Evolutionary conservation across 1,139 yeast genomes (phyloP).

Genomic region (Scheffersomyces lignicola): DNA sequence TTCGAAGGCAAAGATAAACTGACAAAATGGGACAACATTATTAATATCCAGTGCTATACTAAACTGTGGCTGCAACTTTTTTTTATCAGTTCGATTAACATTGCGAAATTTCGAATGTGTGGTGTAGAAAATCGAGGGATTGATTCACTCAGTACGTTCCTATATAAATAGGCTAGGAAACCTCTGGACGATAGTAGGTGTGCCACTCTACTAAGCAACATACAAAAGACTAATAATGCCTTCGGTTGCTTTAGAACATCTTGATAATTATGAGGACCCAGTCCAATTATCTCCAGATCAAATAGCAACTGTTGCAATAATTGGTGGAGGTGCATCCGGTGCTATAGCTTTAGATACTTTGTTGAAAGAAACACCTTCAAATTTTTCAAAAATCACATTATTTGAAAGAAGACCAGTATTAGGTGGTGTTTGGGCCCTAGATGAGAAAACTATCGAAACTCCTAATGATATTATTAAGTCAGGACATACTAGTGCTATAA

Average conservation of each 20-base stretch:
- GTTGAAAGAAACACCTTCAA: slow-evolving; percentile 25
- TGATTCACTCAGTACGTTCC: too few relatives aligned
- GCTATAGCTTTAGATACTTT: slow-evolving; percentile 43
- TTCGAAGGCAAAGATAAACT: too few relatives aligned
- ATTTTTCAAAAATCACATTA: slow-evolving; percentile 21
- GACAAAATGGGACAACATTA: too few relatives aligned
- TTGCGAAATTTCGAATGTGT: too few relatives aligned
- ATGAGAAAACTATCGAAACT: slow-evolving; percentile 19
- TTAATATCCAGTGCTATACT: too few relatives aligned
- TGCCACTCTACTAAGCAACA: too few relatives aligned
- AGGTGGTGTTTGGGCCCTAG: slow-evolving; percentile 37
- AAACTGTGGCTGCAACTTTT: too few relatives aligned
- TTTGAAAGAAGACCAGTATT: slow-evolving; percentile 29
- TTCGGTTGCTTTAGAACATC: slow-evolving; percentile 3
- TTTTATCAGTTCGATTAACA: too few relatives aligned
- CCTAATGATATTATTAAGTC: slow-evolving; percentile 25
- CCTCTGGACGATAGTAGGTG: too few relatives aligned
- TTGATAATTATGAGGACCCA: slow-evolving; percentile 10
- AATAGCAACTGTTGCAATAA: slow-evolving; percentile 39
- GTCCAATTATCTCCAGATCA: slow-evolving; percentile 11
- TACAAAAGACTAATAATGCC: too few relatives aligned
- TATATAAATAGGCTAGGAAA: too few relatives aligned
- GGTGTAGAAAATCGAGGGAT: too few relatives aligned
- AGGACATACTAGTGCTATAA: slow-evolving; percentile 19
- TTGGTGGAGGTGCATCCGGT: slow-evolving; percentile 58